phyloP scores from a whole-genome alignment of 2,329 filamentous ascomycete genomes.

The Fusarium kyushuense region DNA sequence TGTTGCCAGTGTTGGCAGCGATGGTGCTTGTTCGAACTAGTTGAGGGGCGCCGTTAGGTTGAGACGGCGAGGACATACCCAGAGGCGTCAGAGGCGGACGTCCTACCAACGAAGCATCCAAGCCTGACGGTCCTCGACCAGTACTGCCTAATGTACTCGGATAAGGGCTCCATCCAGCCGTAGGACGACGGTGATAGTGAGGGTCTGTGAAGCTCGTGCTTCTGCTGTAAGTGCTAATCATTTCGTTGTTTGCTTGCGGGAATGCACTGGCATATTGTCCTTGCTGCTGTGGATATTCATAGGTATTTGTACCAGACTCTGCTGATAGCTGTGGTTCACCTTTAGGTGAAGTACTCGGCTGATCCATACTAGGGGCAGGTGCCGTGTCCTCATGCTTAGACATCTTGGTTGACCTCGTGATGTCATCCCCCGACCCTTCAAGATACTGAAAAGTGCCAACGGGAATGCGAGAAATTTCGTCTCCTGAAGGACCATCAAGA shows the following conservation, averaged over 20 bases:
- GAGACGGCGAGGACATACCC: constrained; percentile 59
- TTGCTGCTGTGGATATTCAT: constrained; percentile 60
- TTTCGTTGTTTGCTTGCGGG: constrained; percentile 60
- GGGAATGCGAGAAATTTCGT: constrained; percentile 64
- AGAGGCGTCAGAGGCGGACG: constrained; percentile 62
- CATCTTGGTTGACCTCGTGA: constrained; percentile 55
- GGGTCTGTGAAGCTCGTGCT: constrained; percentile 64
- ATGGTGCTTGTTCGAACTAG: constrained; percentile 70
- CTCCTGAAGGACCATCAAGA: constrained; percentile 64
- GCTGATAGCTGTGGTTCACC: constrained; percentile 54
- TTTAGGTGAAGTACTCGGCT: constrained; percentile 59
- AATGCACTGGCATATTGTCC: constrained; percentile 56
- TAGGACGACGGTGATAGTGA: constrained; percentile 57
- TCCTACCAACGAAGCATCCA: constrained; percentile 58
- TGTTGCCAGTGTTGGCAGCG: constrained; percentile 52
- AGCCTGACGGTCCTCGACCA: constrained; percentile 58
- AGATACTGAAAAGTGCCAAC: constrained; percentile 63
- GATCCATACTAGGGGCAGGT: constrained; percentile 54
- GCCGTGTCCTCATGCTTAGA: constrained; percentile 54
- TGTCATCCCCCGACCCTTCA: constrained; percentile 62
- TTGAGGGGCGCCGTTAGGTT: constrained; percentile 55
- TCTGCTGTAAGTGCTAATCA: constrained; percentile 66
- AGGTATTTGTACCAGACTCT: constrained; percentile 58
- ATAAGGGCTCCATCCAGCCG: constrained; percentile 59
- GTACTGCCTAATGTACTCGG: constrained; percentile 55